Percentiles rank a stretch among this genome's conserved stretches.
phyloP scores from a whole-genome alignment of 2,329 filamentous ascomycete genomes.

The Aspergillus fructus region DNA sequence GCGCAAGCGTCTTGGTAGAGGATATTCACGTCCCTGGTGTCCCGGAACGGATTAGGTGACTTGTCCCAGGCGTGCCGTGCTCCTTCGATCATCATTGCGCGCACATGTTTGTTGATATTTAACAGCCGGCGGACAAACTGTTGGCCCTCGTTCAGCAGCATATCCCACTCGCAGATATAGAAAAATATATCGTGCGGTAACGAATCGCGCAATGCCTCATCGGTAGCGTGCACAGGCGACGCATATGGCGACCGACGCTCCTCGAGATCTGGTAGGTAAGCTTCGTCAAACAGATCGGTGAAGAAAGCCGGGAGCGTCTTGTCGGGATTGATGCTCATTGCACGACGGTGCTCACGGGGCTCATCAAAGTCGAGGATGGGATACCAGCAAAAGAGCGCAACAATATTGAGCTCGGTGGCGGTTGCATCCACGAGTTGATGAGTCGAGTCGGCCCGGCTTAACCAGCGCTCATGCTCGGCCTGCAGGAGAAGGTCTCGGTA shows the following conservation, averaged over 20 bases:
- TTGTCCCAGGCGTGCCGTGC: constrained; percentile 52
- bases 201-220: constrained; percentile 51
- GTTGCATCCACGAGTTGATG: constrained; percentile 37
- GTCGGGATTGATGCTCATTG: constrained; percentile 53
- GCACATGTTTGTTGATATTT: constrained; percentile 43
- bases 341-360: constrained; percentile 58
- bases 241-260: constrained; percentile 59
- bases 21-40: constrained; percentile 42
- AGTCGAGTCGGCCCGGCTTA: constrained; percentile 33
- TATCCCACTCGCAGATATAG: constrained; percentile 66
- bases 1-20: constrained; percentile 45
- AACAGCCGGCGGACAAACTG: constrained; percentile 44
- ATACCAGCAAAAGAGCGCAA: constrained; percentile 62
- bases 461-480: constrained; percentile 23
- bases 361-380: constrained; percentile 63
- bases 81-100: constrained; percentile 46
- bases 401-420: constrained; percentile 48
- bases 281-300: constrained; percentile 50
- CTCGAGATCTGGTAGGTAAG: constrained; percentile 47
- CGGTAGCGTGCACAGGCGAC: constrained; percentile 57
- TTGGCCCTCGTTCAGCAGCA: constrained; percentile 62
- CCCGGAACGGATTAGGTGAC: constrained; percentile 47
- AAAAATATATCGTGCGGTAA: constrained; percentile 62
- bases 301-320: constrained; percentile 50
- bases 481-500: constrained; percentile 44